Evolutionary conservation across 2,329 filamentous ascomycete species (phyloP), one percentile per base, ranked within the genome.

Genomic region (Rhynchosporium graminicola): DNA sequence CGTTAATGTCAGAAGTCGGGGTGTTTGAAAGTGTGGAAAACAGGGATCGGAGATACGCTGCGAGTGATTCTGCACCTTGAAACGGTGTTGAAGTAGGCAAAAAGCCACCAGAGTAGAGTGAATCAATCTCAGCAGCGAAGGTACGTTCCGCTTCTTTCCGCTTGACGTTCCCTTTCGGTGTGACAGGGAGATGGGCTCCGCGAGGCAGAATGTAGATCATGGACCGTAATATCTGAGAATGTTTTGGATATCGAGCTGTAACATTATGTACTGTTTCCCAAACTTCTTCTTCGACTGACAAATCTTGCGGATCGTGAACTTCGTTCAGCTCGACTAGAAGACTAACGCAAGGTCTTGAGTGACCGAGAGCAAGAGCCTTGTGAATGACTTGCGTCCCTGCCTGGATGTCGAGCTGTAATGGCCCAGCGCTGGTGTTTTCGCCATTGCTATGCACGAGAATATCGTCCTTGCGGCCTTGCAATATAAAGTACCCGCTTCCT

Each of bases 381-480:
- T 66, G 58, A 38, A 73, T 71, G 13, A 66, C 43, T 59, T 68
- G 68, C 1, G 65, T 68, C 15, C 67, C 65, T 6, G 68, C 65
- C 51, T 70, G 69, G 40, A 72, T 71, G 40, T 72, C 71, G 20
- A 73, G 62, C 46, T 73, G 71, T 2, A 73, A 56, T 13, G 69
- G 64, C 1, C 66, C 68, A 10, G 73, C 73, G 48, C 63, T 70
- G 2, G 72, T 73, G 51, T 73, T 75, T 61, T 74, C 72, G n/a
- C 72, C 72, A 64, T 73, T 73, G 4, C 69, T 67, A 50, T 73
- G 70, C 12, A 73, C 68, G 13, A 74, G 62, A 36, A 75, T 69
- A 59, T 75, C 73, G 64, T 74, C 73, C 51, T 69, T 73, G 40
- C 73, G 63, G 7, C 73, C 73, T 61, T 71, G 68, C 4, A 75